Base-by-base conservation (phyloP, 306 rosid genomes). In the Lablab purpureus region DNA sequence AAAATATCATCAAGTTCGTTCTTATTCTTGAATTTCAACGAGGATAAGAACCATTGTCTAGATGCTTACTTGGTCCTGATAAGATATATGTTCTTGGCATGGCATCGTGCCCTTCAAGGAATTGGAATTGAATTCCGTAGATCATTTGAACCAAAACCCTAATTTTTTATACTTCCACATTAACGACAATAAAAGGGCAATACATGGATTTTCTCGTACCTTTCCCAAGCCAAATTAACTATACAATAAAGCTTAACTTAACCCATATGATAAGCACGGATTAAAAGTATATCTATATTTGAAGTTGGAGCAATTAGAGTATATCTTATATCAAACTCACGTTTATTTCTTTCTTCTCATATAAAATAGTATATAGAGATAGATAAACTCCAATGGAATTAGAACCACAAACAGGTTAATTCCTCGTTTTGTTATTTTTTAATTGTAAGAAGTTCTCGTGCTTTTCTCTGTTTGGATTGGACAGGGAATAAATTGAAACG, bases 81-180 rank as follows among this genome's bases (percentile, higher is more conserved):
- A 78, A 78, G 77, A 60, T 63, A 77, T 18, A 49, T 47, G 74
- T 58, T 28, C 66, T 67, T 34, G 46, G 73, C 21, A 79, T 73
- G 81, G 69, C 77, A 83, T 50, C 65, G 17, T 36, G 27, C 27
- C 73, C 28, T 78, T 79, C 65, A 55, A 40, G 77, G 83, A 78
- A 78, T 77, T 55, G 46, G 86, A 83, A 83, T 83, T 83, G 58
- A 73, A 78, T 78, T 78, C 83, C n/a, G 25, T 15, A 46, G 67
- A 40, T 78, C 59, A 32, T 66, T 54, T 34, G 63, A 25, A 32
- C 37, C 56, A 54, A 63, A 77, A 62, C 54, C 75, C 78, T 43
- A 65, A 43, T 68, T 15, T 32, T 49, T 45, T 11, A 10, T 22
- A 18, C 40, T 41, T 51, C 23, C 63, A 62, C 34, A 62, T 14